phyloP scores from a whole-genome alignment of 1,139 yeast genomes.

The Geotrichum australiense region DNA sequence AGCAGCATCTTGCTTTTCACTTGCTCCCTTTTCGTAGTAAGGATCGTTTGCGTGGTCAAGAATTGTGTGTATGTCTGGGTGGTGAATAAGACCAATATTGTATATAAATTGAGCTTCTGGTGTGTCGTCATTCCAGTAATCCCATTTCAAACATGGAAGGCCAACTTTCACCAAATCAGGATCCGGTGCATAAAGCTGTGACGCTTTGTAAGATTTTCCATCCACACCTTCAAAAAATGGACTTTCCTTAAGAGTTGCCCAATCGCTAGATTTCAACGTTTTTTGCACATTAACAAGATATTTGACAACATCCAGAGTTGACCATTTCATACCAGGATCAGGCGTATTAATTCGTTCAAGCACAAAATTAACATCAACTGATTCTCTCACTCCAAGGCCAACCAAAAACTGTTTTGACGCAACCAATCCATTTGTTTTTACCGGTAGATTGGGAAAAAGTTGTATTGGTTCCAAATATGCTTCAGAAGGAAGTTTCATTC shows the following conservation, averaged over 20 bases:
- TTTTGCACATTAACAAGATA: constrained; percentile 31
- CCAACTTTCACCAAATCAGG: constrained; percentile 27
- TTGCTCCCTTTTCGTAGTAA: constrained; percentile 3
- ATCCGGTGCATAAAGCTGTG: constrained; percentile 33
- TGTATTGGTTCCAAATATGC: constrained; percentile 33
- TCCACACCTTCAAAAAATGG: constrained; percentile 29
- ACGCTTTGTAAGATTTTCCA: constrained; percentile 21
- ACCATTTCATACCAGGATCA: constrained; percentile 31
- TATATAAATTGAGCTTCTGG: constrained; percentile 30
- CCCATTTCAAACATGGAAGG: constrained; percentile 32
- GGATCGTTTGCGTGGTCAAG: constrained; percentile 22
- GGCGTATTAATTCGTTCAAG: constrained; percentile 31
- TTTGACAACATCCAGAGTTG: constrained; percentile 33
- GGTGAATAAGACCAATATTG: constrained; percentile 30
- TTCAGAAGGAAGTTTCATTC: constrained; percentile 34
- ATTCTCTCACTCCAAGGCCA: constrained; percentile 35
- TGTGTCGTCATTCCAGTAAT: constrained; percentile 28
- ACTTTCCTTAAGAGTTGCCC: constrained; percentile 29
- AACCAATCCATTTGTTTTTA: constrained; percentile 26
- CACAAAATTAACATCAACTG: constrained; percentile 38
- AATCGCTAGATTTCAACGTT: constrained; percentile 29
- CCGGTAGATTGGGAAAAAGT: constrained; percentile 37
- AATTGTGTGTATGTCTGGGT: constrained; percentile 27
- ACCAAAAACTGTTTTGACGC: constrained; percentile 31
- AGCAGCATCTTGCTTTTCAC: constrained; percentile 24